Conservation (phyloP, 192 early-diverging fungal species). For the Entomortierella chlamydospora region DNA sequence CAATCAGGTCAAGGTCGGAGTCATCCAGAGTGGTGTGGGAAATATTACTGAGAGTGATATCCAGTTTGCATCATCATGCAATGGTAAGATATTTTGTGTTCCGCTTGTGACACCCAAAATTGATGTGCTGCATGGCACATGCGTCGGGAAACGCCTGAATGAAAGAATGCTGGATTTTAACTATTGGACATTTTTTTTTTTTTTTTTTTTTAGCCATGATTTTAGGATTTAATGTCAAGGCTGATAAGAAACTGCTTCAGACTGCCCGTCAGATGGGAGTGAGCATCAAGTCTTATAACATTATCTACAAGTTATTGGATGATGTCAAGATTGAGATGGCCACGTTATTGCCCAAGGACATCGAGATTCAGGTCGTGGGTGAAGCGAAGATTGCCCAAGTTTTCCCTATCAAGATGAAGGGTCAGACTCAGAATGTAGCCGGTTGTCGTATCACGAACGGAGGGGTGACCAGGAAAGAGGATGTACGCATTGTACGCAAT, state of each 20-base stretch:
- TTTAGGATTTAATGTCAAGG: conserved; percentile 91
- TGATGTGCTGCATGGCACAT: no score
- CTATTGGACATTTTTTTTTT: conserved; percentile 2
- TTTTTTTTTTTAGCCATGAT: conserved; percentile 62
- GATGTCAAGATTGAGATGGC: conserved; percentile 83
- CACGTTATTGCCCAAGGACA: conserved; percentile 81
- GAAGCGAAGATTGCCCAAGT: conserved; percentile 88
- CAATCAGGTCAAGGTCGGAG: conserved; percentile 78
- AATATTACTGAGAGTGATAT: conserved; percentile 90
- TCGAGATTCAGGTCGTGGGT: conserved; percentile 82
- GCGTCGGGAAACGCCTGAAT: neutral
- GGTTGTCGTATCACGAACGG: conserved; percentile 90
- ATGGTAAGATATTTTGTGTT: conserved; percentile 53
- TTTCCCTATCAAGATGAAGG: conserved; percentile 88
- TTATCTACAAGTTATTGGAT: conserved; percentile 97
- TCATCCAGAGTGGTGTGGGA: conserved; percentile 87
- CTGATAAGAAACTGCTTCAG: conserved; percentile 76
- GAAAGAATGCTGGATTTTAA: no score
- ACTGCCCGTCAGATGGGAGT: conserved; percentile 74
- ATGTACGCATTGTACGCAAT: conserved; percentile 75
- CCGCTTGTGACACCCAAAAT: neutral
- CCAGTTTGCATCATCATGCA: conserved; percentile 70
- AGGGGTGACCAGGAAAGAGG: conserved; percentile 66
- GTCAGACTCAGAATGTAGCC: conserved; percentile 76
- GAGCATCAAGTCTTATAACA: conserved; percentile 73